Conservation (phyloP, 139 green algal genomes). For the Chlamydomonas urium region DNA sequence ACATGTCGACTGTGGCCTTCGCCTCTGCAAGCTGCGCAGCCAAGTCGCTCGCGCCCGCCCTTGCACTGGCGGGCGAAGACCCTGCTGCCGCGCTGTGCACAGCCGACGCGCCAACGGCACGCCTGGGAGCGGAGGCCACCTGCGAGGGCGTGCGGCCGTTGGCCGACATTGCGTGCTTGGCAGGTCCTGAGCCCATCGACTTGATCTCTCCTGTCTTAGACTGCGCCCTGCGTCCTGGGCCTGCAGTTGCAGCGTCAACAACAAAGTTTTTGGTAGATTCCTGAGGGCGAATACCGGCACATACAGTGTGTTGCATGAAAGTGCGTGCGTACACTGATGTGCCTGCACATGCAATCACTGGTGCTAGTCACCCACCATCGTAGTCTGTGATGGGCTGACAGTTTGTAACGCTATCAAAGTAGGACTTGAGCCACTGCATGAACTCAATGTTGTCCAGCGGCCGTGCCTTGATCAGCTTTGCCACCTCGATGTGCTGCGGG, state of each 20-base stretch:
- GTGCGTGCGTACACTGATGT: neutral
- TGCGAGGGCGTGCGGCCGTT: too few species aligned
- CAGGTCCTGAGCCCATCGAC: too few species aligned
- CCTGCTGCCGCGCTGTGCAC: neutral
- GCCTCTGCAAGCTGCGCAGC: constrained; percentile 31
- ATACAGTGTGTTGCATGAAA: neutral
- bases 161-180: too few species aligned
- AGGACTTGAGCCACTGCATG: constrained; percentile 90
- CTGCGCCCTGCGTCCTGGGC: too few species aligned
- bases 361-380: constrained; percentile 10
- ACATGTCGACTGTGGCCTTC: constrained; percentile 29
- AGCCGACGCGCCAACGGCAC: too few species aligned
- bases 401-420: constrained; percentile 55
- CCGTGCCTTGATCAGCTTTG: constrained; percentile 85
- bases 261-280: too few species aligned
- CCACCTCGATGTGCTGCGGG: constrained; percentile 80
- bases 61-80: neutral
- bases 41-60: neutral
- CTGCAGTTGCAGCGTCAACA: too few species aligned
- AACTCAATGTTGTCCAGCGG: constrained; percentile 97
- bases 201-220: too few species aligned
- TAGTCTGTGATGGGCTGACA: constrained; percentile 20
- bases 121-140: too few species aligned
- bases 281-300: too few species aligned
- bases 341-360: neutral